phyloP scores from a whole-genome alignment of 371 early-diverging fungal species.

The Rhizomucor miehei region DNA sequence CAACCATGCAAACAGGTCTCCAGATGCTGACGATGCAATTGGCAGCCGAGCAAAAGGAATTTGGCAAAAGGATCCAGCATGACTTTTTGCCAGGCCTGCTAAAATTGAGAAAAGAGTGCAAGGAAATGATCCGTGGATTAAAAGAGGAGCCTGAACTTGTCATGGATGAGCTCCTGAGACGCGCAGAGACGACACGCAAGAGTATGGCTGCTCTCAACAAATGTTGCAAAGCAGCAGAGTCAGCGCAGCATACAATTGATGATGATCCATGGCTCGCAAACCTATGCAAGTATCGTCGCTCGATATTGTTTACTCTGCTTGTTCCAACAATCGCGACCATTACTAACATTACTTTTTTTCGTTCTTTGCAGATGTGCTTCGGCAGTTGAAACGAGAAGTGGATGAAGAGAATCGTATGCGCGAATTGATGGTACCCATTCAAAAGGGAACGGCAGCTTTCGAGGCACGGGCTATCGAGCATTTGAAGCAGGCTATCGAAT shows the following conservation, averaged over 20 bases:
- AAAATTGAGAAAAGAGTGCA: conserved; percentile 27
- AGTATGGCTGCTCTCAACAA: conserved; percentile 29
- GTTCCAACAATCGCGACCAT: too few species aligned
- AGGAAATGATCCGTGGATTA: conserved; percentile 29
- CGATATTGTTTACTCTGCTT: too few species aligned
- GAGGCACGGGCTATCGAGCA: conserved; percentile 20
- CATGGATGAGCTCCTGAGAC: conserved; percentile 34
- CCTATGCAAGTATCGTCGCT: conserved; percentile 27
- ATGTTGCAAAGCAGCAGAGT: conserved; percentile 29
- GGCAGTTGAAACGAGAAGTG: conserved; percentile 39
- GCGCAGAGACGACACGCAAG: conserved; percentile 35
- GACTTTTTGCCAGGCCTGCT: conserved; percentile 21
- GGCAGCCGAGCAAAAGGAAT: conserved; percentile 27
- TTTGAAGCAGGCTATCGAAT: conserved; percentile 22
- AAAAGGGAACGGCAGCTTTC: conserved; percentile 26
- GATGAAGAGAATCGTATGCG: conserved; percentile 42
- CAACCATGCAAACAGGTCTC: conserved; percentile 24
- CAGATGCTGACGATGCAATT: conserved; percentile 25
- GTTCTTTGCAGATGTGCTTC: conserved; percentile 40
- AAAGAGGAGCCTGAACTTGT: conserved; percentile 22
- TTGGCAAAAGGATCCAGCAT: conserved; percentile 19
- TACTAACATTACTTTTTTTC: conserved; percentile 1
- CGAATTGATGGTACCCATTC: conserved; percentile 33
- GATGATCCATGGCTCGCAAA: conserved; percentile 45
- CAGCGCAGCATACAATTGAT: conserved; percentile 15